These are phyloP conservation scores for Sporothrix protearum DNA, from an alignment of 2,329 filamentous ascomycete genomes.

Conservation along the genomic window DNA sequence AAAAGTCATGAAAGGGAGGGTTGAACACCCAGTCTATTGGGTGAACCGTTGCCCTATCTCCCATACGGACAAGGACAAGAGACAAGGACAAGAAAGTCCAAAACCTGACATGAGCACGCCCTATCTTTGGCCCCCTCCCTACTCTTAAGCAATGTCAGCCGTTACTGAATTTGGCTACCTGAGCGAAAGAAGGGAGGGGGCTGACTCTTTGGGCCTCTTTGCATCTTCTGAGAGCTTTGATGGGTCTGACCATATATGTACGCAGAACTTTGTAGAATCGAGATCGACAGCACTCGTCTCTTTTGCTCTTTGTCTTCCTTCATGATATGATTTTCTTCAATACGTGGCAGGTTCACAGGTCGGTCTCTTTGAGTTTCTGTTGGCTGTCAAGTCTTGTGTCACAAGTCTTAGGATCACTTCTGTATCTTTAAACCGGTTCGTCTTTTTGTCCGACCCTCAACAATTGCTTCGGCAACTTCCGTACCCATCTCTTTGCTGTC, in stretches of 20 bases:
- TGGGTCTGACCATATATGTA: background rate
- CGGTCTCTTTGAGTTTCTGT: background rate
- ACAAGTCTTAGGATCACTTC: background rate
- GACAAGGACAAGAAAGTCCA: background rate
- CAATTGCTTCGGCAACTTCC: too few species aligned
- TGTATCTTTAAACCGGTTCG: background rate
- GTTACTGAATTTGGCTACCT: constrained; percentile 11
- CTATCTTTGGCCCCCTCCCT: constrained; percentile 4
- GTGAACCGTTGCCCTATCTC: background rate
- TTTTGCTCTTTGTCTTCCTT: background rate
- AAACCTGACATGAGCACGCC: background rate
- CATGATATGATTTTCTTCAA: background rate
- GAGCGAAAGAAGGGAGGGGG: background rate
- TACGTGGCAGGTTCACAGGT: too few species aligned
- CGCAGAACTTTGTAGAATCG: background rate
- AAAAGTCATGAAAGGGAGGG: background rate
- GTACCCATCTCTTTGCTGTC: background rate
- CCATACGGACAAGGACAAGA: background rate
- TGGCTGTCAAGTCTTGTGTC: background rate
- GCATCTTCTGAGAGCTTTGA: background rate
- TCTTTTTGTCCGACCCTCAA: background rate
- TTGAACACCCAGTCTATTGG: background rate
- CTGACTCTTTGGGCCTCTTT: background rate
- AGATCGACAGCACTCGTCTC: background rate
- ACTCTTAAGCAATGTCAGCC: background rate